phyloP scores from a whole-genome alignment of 805 yeast species.

The Candida alai region DNA sequence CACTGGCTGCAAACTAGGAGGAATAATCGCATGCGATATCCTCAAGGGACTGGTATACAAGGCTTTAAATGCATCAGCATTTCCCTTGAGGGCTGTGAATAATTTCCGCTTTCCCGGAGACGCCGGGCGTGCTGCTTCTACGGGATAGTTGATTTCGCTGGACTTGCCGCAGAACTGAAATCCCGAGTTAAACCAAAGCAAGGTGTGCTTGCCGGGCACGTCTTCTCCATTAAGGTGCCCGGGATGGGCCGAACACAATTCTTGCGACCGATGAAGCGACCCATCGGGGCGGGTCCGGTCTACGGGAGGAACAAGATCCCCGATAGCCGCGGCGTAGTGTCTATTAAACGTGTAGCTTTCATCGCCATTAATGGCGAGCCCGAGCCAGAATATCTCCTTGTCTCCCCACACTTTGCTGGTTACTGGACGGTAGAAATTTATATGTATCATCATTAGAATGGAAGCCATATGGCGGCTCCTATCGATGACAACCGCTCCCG shows the following conservation, averaged over 20 bases:
- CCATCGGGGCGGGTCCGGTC: slow-evolving; percentile 19
- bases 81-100: slow-evolving; percentile 14
- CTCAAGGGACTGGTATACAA: slow-evolving; percentile 29
- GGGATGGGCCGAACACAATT: slow-evolving; percentile 59
- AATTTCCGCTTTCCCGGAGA: slow-evolving; percentile 20
- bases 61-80: slow-evolving; percentile 19
- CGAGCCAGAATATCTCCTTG: slow-evolving; percentile 28
- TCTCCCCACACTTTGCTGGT: slow-evolving; percentile 23
- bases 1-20: slow-evolving; percentile 41
- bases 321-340: slow-evolving; percentile 23
- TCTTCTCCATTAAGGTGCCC: slow-evolving; percentile 53
- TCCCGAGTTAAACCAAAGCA: slow-evolving; percentile 42
- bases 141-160: slow-evolving; percentile 25
- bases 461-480: slow-evolving; percentile 47
- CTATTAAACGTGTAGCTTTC: slow-evolving; percentile 23
- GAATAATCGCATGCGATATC: slow-evolving; percentile 45
- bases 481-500: slow-evolving; percentile 40
- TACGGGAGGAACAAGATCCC: slow-evolving; percentile 23
- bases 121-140: slow-evolving; percentile 19
- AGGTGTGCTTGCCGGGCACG: slow-evolving; percentile 30
- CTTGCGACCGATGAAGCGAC: slow-evolving; percentile 28
- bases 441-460: slow-evolving; percentile 26
- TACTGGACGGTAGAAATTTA: slow-evolving; percentile 22
- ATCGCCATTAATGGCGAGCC: slow-evolving; percentile 23
- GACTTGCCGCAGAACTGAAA: slow-evolving; percentile 33